These are phyloP conservation scores for Gracilariopsis chorda DNA, from an alignment of 23 red algal species.

Conservation along the genomic window DNA sequence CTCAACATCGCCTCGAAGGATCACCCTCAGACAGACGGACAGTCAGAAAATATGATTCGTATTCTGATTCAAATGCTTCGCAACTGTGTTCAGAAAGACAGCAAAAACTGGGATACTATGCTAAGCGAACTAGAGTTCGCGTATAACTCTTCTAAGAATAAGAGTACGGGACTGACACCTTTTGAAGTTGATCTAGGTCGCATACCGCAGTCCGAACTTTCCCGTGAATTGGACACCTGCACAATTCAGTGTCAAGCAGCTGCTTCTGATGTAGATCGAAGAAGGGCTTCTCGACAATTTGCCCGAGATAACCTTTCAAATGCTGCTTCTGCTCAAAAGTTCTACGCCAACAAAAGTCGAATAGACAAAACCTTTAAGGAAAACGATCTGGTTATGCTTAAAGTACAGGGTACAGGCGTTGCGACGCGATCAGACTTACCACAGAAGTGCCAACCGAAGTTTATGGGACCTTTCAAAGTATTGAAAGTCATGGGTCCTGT, in stretches of 20 bases:
- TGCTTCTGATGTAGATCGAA: not conserved
- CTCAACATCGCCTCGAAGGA: slow-evolving; percentile 21
- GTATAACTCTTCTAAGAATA: not conserved
- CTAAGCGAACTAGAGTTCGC: not conserved
- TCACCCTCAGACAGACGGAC: slow-evolving; percentile 48
- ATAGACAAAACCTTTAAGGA: not conserved
- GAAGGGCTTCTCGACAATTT: not conserved
- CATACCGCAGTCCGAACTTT: not conserved
- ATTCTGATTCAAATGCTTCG: slow-evolving; percentile 14
- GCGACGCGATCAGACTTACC: slow-evolving; percentile 2
- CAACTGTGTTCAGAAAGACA: not conserved
- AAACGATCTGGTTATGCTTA: slow-evolving; percentile 1
- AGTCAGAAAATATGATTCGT: slow-evolving; percentile 37
- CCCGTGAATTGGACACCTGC: not conserved
- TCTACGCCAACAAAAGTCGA: slow-evolving; percentile 15
- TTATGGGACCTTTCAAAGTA: slow-evolving; percentile 30
- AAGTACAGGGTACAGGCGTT: not conserved
- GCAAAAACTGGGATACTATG: not conserved
- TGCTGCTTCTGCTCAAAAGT: not conserved
- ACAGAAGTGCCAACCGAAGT: slow-evolving; percentile 33
- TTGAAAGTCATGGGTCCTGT: slow-evolving; percentile 27
- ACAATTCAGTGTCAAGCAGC: not conserved
- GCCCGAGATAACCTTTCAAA: not conserved
- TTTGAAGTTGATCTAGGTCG: slow-evolving; percentile 35
- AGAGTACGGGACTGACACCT: slow-evolving; percentile 5